These are phyloP conservation scores for Carex myosuroides DNA, from an alignment of 176 grass and related monocot genomes.

Conservation along the genomic window DNA sequence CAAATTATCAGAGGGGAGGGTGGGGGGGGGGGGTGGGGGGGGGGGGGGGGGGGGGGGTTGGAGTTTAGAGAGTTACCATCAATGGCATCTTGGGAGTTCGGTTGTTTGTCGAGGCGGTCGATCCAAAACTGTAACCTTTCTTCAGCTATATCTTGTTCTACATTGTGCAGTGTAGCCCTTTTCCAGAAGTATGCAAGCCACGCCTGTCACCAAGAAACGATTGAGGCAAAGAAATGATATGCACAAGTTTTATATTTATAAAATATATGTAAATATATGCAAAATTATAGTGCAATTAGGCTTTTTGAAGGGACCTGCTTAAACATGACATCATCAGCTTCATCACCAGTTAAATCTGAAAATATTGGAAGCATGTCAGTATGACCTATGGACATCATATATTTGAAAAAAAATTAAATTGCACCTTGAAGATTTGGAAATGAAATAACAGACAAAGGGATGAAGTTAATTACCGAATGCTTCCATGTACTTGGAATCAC, in stretches of 20 bases:
- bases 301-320: conserved; percentile 46
- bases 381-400: neutral
- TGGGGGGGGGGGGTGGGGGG: neutral
- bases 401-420: neutral
- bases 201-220: conserved; percentile 33
- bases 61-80: conserved; percentile 46
- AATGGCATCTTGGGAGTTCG: conserved; percentile 77
- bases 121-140: conserved; percentile 77
- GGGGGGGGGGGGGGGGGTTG: neutral
- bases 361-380: conserved; percentile 21
- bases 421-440: neutral
- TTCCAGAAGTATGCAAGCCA: conserved; percentile 92
- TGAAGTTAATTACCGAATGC: conserved; percentile 57
- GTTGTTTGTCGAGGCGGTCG: conserved; percentile 43
- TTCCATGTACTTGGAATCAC: conserved; percentile 73
- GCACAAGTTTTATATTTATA: neutral
- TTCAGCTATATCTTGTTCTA: conserved; percentile 88
- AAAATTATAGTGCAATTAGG: neutral
- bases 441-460: conserved; percentile 18
- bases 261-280: neutral
- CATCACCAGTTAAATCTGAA: conserved; percentile 81
- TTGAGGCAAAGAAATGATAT: neutral
- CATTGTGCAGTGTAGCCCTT: conserved; percentile 62
- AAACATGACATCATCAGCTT: conserved; percentile 86
- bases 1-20: neutral